Percentiles rank a stretch among this genome's conserved stretches.
phyloP scores from a whole-genome alignment of 2,329 filamentous ascomycete species.

The Trichoderma polysporum region DNA sequence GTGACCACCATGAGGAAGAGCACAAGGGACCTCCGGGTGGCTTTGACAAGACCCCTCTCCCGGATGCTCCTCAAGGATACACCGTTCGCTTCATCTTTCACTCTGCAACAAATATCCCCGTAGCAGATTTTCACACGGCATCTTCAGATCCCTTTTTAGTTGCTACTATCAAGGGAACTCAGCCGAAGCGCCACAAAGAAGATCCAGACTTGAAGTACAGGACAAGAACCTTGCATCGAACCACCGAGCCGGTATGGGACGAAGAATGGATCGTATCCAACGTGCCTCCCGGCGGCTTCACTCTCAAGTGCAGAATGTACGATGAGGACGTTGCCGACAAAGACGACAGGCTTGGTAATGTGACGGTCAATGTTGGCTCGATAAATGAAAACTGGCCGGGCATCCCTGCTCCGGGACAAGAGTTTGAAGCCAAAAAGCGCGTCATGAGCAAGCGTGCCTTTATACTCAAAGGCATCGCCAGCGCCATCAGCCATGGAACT shows the following conservation, averaged over 20 bases:
- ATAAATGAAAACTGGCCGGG: conserved; percentile 68
- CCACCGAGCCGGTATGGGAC: conserved; percentile 77
- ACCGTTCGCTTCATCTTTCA: conserved; percentile 85
- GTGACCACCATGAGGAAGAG: conserved; percentile 20
- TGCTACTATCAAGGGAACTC: conserved; percentile 69
- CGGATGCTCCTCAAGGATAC: conserved; percentile 72
- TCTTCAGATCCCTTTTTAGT: conserved; percentile 82
- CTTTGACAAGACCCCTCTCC: conserved; percentile 76
- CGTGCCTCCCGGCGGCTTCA: conserved; percentile 76
- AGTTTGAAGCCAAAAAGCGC: conserved; percentile 76
- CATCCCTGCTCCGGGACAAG: conserved; percentile 56
- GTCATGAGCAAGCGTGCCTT: conserved; percentile 87
- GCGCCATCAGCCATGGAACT: conserved; percentile 58
- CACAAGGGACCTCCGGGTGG: conserved; percentile 64
- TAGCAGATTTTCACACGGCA: conserved; percentile 73
- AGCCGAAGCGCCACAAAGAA: conserved; percentile 80
- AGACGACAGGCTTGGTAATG: conserved; percentile 85
- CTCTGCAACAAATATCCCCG: conserved; percentile 75
- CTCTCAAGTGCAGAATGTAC: conserved; percentile 80
- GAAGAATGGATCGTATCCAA: conserved; percentile 87
- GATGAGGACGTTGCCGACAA: conserved; percentile 87
- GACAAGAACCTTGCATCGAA: conserved; percentile 71
- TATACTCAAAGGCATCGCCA: conserved; percentile 66
- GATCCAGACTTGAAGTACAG: conserved; percentile 74
- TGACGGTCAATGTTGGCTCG: conserved; percentile 63